A percentile compares a stretch with the other conserved stretches of the same genome.
phyloP scores from a whole-genome alignment of 805 yeast species.

The Starmerella bombicola region DNA sequence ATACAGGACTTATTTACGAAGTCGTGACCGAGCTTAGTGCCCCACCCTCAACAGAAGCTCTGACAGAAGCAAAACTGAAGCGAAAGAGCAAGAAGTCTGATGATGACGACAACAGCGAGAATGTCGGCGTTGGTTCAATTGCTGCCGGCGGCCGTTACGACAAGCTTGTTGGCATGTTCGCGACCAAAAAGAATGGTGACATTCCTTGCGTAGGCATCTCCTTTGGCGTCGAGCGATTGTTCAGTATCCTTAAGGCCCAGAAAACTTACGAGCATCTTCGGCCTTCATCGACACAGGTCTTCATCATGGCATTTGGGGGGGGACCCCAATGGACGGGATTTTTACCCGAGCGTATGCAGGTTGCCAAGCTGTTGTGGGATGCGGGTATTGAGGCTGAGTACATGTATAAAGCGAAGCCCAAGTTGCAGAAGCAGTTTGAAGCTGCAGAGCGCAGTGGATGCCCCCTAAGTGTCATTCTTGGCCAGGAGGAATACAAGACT shows the following conservation, averaged over 20 bases:
- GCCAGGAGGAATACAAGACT: conserved; percentile 80
- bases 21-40: conserved; percentile 92
- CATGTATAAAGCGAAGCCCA: conserved; percentile 84
- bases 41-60: conserved; percentile 52
- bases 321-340: conserved; percentile 94
- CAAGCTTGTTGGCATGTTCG: conserved; percentile 91
- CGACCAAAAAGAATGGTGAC: conserved; percentile 59
- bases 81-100: conserved; percentile 36
- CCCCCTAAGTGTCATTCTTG: conserved; percentile 79
- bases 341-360: conserved; percentile 78
- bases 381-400: conserved; percentile 85
- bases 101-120: conserved; percentile 88
- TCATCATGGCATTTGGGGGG: conserved; percentile 96
- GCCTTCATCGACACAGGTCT: conserved; percentile 84
- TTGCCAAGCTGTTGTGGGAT: conserved; percentile 73
- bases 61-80: conserved; percentile 42
- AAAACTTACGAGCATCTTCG: conserved; percentile 52
- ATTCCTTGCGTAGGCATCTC: conserved; percentile 97
- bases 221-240: conserved; percentile 91
- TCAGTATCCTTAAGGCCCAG: conserved; percentile 76
- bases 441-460: conserved; percentile 95
- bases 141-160: conserved; percentile 99
- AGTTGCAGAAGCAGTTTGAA: conserved; percentile 91
- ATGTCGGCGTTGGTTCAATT: conserved; percentile 95
- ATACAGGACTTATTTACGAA: conserved; percentile 93